These are phyloP conservation scores for Leccinum griseonigrum DNA, from an alignment of 1,284 basidiomycete genomes.

Conservation along the genomic window DNA sequence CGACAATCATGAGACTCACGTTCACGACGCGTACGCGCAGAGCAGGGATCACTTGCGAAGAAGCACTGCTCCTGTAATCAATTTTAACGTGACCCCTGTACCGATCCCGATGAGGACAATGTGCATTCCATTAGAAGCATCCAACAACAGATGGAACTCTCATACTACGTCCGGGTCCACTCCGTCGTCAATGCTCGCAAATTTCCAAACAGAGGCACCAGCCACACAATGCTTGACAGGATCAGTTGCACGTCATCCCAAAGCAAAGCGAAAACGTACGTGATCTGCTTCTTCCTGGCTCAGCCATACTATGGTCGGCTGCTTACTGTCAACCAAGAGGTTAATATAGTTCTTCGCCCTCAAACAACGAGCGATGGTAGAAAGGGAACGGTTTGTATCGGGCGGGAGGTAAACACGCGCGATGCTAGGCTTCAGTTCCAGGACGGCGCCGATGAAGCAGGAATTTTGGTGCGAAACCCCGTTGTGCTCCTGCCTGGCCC, in stretches of 20 bases:
- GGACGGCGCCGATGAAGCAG: slow-evolving; percentile 79
- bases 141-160: neutral
- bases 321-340: slow-evolving; percentile 84
- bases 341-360: slow-evolving; percentile 83
- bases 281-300: slow-evolving; percentile 62
- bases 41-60: slow-evolving; percentile 58
- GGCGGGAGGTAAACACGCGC: slow-evolving; percentile 87
- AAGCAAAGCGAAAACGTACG: slow-evolving; percentile 31
- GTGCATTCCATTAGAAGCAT: slow-evolving; percentile 1
- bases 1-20: slow-evolving; percentile 81
- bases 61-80: slow-evolving; percentile 73
- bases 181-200: slow-evolving; percentile 67
- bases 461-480: slow-evolving; percentile 87
- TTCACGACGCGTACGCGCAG: slow-evolving; percentile 80
- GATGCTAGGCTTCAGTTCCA: slow-evolving; percentile 70
- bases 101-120: slow-evolving; percentile 73
- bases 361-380: slow-evolving; percentile 78
- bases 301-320: slow-evolving; percentile 70
- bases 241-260: neutral
- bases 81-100: slow-evolving; percentile 74
- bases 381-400: slow-evolving; percentile 85
- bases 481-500: slow-evolving; percentile 80
- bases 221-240: slow-evolving; percentile 64
- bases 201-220: slow-evolving; percentile 75
- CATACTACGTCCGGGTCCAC: slow-evolving; percentile 63